Evolutionary conservation across 2,329 filamentous ascomycete species (phyloP).

Genomic region (Scytalidium lignicola): DNA sequence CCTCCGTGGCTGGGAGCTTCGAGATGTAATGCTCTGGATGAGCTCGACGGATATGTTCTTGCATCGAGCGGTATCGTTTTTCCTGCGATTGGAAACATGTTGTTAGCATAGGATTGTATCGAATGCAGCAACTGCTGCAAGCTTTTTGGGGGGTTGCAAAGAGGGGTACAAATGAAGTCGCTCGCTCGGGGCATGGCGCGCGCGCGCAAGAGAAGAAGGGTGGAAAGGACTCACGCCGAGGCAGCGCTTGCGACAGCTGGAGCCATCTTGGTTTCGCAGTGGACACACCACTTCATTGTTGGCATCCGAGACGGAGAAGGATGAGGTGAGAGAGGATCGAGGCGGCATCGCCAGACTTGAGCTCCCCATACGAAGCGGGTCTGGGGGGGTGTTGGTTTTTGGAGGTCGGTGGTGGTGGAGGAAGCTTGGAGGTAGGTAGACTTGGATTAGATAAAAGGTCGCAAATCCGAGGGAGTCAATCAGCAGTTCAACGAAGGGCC

Average conservation of each 20-base stretch:
- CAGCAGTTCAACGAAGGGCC: background rate
- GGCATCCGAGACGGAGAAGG: constrained; percentile 86
- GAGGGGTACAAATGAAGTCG: constrained; percentile 21
- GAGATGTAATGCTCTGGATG: constrained; percentile 97
- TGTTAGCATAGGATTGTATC: constrained; percentile 27
- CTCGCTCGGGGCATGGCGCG: constrained; percentile 6
- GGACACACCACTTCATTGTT: constrained; percentile 97
- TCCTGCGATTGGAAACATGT: constrained; percentile 51
- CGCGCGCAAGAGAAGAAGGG: constrained; percentile 3
- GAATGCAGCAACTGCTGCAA: constrained; percentile 13
- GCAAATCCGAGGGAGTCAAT: background rate
- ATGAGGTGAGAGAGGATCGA: constrained; percentile 78
- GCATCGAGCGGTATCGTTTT: constrained; percentile 96
- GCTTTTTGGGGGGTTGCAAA: constrained; percentile 11
- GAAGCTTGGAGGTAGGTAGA: too few species aligned
- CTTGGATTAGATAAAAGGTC: too few species aligned
- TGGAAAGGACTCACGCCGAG: constrained; percentile 74
- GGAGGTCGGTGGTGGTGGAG: too few species aligned
- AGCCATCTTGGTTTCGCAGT: constrained; percentile 91
- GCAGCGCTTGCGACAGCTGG: constrained; percentile 94
- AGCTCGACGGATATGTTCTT: constrained; percentile 96
- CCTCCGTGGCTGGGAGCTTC: constrained; percentile 94
- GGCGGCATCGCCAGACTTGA: constrained; percentile 70
- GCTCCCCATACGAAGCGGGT: constrained; percentile 45
- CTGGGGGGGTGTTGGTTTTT: too few species aligned